Conservation (phyloP, 371 early-diverging fungal species). For the Apophysomyces sp. region DNA sequence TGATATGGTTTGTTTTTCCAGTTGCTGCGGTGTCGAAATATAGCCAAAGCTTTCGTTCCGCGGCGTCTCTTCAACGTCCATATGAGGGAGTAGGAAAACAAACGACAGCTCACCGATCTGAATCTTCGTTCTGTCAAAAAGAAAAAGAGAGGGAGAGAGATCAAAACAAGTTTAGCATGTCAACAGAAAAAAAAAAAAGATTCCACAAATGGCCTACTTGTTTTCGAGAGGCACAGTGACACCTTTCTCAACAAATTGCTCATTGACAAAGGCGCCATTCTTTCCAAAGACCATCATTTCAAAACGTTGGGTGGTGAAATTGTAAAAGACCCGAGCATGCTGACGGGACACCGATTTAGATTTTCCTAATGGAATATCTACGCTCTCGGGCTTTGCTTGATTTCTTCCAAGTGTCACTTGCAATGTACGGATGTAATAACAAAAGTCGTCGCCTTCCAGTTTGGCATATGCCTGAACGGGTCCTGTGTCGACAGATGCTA, state of each 20-base stretch:
- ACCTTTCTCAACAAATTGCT: constrained; percentile 70
- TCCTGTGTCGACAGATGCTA: constrained; percentile 27
- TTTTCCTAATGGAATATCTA: constrained; percentile 82
- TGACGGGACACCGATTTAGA: constrained; percentile 83
- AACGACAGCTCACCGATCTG: constrained; percentile 82
- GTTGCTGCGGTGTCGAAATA: constrained; percentile 40
- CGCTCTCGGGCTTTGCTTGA: constrained; percentile 53
- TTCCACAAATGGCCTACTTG: constrained; percentile 39
- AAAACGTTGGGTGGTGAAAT: constrained; percentile 75
- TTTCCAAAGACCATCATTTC: constrained; percentile 86
- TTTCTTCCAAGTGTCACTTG: constrained; percentile 78
- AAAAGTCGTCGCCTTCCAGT: constrained; percentile 80
- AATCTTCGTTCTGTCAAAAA: constrained; percentile 59
- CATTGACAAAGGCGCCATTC: constrained; percentile 86
- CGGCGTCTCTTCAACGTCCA: constrained; percentile 35
- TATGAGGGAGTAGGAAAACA: constrained; percentile 68
- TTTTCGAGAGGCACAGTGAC: constrained; percentile 72
- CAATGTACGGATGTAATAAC: constrained; percentile 80
- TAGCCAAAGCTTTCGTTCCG: constrained; percentile 21
- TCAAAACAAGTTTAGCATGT: not conserved
- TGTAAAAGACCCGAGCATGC: constrained; percentile 83
- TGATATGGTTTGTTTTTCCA: constrained; percentile 22
- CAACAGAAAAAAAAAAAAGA: not conserved
- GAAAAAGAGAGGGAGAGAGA: not conserved
- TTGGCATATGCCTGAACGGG: constrained; percentile 91